Base-by-base conservation (phyloP, 305 asterid genomes). In the Fraxinus floribunda region DNA sequence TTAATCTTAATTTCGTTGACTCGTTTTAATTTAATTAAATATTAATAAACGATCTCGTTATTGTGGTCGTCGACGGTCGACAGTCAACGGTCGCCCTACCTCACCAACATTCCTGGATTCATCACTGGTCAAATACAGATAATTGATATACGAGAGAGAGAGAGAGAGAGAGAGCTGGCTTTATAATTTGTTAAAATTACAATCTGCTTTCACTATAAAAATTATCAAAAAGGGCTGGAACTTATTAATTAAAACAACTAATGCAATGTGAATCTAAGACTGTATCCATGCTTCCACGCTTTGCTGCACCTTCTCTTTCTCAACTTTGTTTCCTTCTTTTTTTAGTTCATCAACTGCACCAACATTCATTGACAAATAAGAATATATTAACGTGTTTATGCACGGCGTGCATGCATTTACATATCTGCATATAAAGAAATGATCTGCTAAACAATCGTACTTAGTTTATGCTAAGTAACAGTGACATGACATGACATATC, bases 311-410 rank as follows among this genome's bases (percentile, higher is more conserved):
- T 60, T 60, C 64, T 16, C 64, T 20, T n/a, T 64, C 72, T 10
- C 8, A 8, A 9, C 49, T 39, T 20, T 24, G 16, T 7, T 22
- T 2, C 72, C n/a, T n/a, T n/a, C n/a, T 18, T 60, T 22, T 60
- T 41, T 2, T 60, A 20, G 5, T 62, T 29, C 38, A 26, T 64
- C n/a, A 68, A 10, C 74, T 68, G 74, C 36, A 24, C 16, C n/a
- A 66, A 66, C 36, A 68, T 29, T 9, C 16, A 68, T 68, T 4
- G 74, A 4, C 15, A 22, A 83, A 86, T 78, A 83, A 77, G 72
- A 83, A 82, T 5, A 74, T 7, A 10, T 29, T 18, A n/a, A 52
- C 22, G 22, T 16, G 62, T 46, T 11, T 46, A 10, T 44, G 5
- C 5, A 39, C 46, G 1, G 39, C 39, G 46, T 41, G 15, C 15